Evolutionary conservation across 495 filamentous ascomycete species (phyloP).

Genomic region (Daldinia loculata): DNA sequence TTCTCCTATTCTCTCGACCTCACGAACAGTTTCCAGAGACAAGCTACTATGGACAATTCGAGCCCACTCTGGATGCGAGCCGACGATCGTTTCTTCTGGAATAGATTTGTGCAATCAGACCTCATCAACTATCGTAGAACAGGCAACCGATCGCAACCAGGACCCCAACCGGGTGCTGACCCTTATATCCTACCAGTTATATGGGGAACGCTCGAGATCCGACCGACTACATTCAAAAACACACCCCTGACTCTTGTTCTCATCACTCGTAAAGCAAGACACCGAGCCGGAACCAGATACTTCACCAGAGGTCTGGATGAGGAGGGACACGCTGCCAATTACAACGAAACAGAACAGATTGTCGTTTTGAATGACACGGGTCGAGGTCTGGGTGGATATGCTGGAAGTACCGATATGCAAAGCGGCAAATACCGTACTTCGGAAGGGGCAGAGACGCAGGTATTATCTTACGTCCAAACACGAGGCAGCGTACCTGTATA

Average conservation of each 20-base stretch:
- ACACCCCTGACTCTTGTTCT: slow-evolving; percentile 85
- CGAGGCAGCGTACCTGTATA: slow-evolving; percentile 92
- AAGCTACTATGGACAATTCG: slow-evolving; percentile 72
- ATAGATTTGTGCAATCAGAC: slow-evolving; percentile 88
- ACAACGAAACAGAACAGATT: slow-evolving; percentile 96
- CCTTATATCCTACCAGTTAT: slow-evolving; percentile 95
- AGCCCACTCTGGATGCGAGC: slow-evolving; percentile 88
- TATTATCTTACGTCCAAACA: slow-evolving; percentile 94
- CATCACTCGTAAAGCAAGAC: slow-evolving; percentile 85
- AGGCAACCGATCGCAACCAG: slow-evolving; percentile 63
- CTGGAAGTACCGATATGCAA: slow-evolving; percentile 75
- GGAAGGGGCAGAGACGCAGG: slow-evolving; percentile 77
- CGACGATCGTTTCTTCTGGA: slow-evolving; percentile 99
- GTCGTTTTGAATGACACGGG: slow-evolving; percentile 84
- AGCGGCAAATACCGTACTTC: slow-evolving; percentile 68
- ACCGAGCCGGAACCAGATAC: slow-evolving; percentile 90
- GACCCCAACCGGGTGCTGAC: slow-evolving; percentile 78
- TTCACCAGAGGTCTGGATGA: slow-evolving; percentile 94
- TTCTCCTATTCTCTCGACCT: slow-evolving; percentile 97
- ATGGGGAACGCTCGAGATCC: slow-evolving; percentile 92
- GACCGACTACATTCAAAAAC: slow-evolving; percentile 78
- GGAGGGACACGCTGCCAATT: slow-evolving; percentile 92
- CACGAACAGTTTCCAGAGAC: slow-evolving; percentile 94
- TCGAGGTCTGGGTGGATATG: slow-evolving; percentile 78
- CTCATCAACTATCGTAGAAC: slow-evolving; percentile 81